These are phyloP conservation scores for Botrytis deweyae DNA, from an alignment of 2,329 filamentous ascomycete species.

Conservation along the genomic window DNA sequence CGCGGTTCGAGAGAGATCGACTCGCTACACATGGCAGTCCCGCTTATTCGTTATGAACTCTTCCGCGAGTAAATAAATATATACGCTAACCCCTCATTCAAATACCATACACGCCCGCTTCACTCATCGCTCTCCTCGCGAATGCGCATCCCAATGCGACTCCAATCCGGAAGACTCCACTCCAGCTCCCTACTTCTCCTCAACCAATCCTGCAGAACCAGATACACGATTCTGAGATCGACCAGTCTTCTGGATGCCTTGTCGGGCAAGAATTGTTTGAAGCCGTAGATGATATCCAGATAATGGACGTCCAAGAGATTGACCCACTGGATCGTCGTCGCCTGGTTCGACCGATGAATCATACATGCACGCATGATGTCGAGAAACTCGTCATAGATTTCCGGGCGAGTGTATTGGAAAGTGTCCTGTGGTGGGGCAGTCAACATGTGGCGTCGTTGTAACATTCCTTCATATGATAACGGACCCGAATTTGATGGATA, in stretches of 20 bases:
- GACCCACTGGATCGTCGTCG: background rate
- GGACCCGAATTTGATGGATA: background rate
- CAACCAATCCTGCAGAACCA: background rate
- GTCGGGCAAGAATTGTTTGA: background rate
- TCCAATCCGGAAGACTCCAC: background rate
- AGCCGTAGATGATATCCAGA: background rate
- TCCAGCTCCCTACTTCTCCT: background rate
- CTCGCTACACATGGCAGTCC: background rate
- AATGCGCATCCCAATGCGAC: background rate
- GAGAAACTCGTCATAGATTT: rapidly evolving
- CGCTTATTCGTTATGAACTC: background rate
- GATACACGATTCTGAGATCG: background rate
- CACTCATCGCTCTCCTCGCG: background rate
- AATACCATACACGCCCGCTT: background rate
- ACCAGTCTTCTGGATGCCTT: background rate
- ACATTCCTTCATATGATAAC: background rate
- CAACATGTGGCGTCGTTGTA: background rate
- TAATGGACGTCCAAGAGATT: background rate
- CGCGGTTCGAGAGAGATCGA: background rate
- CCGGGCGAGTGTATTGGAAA: background rate
- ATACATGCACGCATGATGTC: rapidly evolving
- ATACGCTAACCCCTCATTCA: background rate
- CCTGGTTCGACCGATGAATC: rapidly evolving
- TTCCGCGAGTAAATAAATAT: background rate
- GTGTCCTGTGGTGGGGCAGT: background rate